Evolutionary conservation across 225 moss, liverwort and hornwort genomes (phyloP).

Genomic region (Climacium dendroides): DNA sequence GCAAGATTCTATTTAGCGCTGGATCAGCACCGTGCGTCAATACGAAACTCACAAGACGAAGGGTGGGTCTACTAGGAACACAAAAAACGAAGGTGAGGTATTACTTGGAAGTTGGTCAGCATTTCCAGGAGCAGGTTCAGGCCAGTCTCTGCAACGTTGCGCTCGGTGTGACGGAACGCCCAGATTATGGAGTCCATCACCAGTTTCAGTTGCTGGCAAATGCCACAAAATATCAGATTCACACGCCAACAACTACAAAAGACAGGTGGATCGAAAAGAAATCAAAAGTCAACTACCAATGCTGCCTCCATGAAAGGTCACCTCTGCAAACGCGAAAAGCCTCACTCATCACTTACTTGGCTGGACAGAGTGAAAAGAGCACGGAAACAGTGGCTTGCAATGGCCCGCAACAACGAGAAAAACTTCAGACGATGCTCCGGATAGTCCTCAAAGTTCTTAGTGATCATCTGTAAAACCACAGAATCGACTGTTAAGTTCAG

Average conservation of each 20-base stretch:
- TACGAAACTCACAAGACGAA: neutral
- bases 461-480: slow-evolving; percentile 55
- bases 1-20: neutral
- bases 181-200: slow-evolving; percentile 98
- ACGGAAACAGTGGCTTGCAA: slow-evolving; percentile 87
- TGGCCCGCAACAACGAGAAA: slow-evolving; percentile 78
- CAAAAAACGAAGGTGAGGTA: neutral
- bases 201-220: slow-evolving; percentile 75
- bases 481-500: neutral
- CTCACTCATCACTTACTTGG: slow-evolving; percentile 23
- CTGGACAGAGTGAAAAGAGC: slow-evolving; percentile 82
- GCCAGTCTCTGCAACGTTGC: slow-evolving; percentile 92
- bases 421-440: slow-evolving; percentile 95
- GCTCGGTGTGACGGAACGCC: slow-evolving; percentile 92
- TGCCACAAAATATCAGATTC: neutral
- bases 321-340: neutral
- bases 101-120: slow-evolving; percentile 81
- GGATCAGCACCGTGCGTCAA: too few species aligned
- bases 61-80: neutral
- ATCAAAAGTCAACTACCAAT: neutral
- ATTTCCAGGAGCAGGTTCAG: slow-evolving; percentile 82
- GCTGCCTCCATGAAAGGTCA: neutral
- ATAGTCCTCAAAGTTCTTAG: slow-evolving; percentile 92
- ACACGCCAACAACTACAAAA: neutral
- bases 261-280: neutral